A percentile compares a stretch with the other conserved stretches of the same genome.
phyloP scores from a whole-genome alignment of 169 alveolate genomes.

The Perkinsus chesapeaki region DNA sequence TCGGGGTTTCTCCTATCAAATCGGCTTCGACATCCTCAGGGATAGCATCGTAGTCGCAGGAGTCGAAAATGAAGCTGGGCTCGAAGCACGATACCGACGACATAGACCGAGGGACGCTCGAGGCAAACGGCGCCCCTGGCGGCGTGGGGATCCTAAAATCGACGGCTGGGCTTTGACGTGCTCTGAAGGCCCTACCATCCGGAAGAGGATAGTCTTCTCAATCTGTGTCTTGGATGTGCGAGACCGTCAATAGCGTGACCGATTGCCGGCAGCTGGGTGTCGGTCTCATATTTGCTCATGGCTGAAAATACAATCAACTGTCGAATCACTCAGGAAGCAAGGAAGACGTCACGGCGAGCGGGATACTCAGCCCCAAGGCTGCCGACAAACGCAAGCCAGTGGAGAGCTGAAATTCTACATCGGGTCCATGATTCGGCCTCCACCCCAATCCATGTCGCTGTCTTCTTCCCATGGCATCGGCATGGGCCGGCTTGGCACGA shows the following conservation, averaged over 20 bases:
- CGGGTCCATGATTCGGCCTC: neutral
- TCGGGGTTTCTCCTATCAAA: neutral
- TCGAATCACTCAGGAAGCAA: neutral
- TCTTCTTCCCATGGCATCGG: neutral
- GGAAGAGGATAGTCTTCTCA: neutral
- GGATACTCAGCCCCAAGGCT: no score
- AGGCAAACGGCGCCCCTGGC: neutral
- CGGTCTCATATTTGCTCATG: neutral
- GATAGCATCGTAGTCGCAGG: neutral
- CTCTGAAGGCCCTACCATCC: neutral
- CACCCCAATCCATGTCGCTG: neutral
- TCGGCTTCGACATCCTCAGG: constrained; percentile 1
- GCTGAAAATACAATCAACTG: neutral
- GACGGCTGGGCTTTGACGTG: neutral
- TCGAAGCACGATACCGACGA: neutral
- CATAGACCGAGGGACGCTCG: neutral
- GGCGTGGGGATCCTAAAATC: neutral
- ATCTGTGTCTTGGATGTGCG: neutral
- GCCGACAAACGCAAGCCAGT: neutral
- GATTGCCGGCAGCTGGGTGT: neutral
- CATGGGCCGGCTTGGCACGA: neutral
- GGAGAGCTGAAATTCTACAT: neutral
- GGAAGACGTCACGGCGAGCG: no score
- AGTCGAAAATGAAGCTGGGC: neutral
- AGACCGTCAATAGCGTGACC: neutral